Conservation (phyloP, 2,329 filamentous ascomycete species). For the Hansfordia pulvinata region DNA sequence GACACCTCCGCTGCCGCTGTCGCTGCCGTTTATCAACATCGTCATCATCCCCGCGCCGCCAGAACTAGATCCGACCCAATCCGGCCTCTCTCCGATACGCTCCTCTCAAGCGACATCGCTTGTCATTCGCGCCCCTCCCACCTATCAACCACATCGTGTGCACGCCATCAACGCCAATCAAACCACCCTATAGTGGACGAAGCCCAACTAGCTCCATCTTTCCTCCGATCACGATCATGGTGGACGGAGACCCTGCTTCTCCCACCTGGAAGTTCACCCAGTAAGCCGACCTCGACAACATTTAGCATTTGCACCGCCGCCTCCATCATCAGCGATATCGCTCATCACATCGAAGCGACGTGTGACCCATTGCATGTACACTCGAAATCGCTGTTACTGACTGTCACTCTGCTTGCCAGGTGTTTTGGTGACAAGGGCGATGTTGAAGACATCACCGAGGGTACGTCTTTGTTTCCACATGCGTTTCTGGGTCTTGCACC, state of each 20-base stretch:
- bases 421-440: slow-evolving; percentile 99
- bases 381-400: slow-evolving; percentile 6
- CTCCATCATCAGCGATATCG: too few relatives aligned
- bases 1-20: too few relatives aligned
- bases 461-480: slow-evolving; percentile 28
- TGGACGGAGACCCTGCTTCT: slow-evolving; percentile 85
- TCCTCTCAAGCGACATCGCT: neutral
- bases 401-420: slow-evolving; percentile 34
- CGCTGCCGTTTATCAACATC: too few relatives aligned
- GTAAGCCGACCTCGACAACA: slow-evolving; percentile 48
- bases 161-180: too few relatives aligned
- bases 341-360: slow-evolving; percentile 5
- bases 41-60: too few relatives aligned
- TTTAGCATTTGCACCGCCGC: too few relatives aligned
- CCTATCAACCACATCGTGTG: too few relatives aligned
- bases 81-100: too few relatives aligned
- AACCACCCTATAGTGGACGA: too few relatives aligned
- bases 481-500: neutral
- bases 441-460: slow-evolving; percentile 97
- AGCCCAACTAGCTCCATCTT: too few relatives aligned
- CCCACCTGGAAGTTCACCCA: slow-evolving; percentile 99
- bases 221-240: slow-evolving; percentile 63
- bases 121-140: neutral
- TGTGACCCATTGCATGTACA: slow-evolving; percentile 2
- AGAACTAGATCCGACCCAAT: too few relatives aligned